A percentile compares a stretch with the other conserved stretches of the same genome.
Evolutionary conservation across 2,329 filamentous ascomycete genomes (phyloP).

Genomic region (Conoideocrella luteorostrata): DNA sequence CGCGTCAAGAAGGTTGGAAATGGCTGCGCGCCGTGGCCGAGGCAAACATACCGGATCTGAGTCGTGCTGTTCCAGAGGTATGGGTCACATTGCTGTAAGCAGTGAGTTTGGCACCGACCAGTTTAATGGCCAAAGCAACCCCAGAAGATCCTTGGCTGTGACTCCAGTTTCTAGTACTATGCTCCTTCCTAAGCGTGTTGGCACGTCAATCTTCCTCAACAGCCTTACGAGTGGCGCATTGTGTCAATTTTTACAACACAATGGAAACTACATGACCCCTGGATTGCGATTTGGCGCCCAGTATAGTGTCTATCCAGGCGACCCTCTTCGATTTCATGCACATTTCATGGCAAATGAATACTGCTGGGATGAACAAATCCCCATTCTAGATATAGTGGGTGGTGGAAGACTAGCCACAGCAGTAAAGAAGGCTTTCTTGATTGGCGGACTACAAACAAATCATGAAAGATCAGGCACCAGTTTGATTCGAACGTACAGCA

Average conservation of each 20-base stretch:
- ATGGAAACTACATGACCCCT: constrained; percentile 82
- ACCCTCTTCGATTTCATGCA: constrained; percentile 89
- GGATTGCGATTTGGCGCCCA: constrained; percentile 91
- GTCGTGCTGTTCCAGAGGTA: neutral
- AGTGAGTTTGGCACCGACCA: neutral
- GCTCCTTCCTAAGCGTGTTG: constrained; percentile 17
- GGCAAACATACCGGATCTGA: neutral
- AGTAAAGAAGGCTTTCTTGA: constrained; percentile 90
- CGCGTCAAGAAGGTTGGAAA: constrained; percentile 26
- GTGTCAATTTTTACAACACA: constrained; percentile 71
- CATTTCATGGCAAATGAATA: constrained; percentile 85
- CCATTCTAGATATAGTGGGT: constrained; percentile 76
- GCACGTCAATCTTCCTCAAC: constrained; percentile 10
- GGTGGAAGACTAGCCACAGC: constrained; percentile 85
- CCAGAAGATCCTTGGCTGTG: constrained; percentile 1
- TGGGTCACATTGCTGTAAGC: neutral
- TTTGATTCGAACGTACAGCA: constrained; percentile 65
- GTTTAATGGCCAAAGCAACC: neutral
- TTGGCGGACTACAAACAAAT: constrained; percentile 59
- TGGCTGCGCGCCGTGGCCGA: constrained; percentile 15
- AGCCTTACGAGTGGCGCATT: constrained; percentile 39
- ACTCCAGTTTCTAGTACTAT: constrained; percentile 30
- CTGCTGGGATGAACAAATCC: constrained; percentile 82
- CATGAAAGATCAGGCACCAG: constrained; percentile 26
- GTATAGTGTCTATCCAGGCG: constrained; percentile 91